Conservation (phyloP, 306 rosid genomes). For the Acacia crassicarpa region DNA sequence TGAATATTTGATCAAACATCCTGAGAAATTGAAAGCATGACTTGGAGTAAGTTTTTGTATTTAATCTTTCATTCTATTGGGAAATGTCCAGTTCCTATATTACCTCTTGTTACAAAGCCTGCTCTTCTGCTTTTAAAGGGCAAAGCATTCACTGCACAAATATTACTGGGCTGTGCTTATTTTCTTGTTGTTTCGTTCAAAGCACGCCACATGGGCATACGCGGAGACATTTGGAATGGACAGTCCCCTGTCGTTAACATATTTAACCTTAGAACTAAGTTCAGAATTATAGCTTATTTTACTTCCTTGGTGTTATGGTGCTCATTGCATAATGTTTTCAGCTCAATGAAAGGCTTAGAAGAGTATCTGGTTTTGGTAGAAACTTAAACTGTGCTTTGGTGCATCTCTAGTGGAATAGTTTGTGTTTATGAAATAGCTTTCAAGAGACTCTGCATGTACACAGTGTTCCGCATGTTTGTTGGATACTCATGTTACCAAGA, state of each 20-base stretch:
- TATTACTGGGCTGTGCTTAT: background rate
- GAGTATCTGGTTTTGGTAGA: background rate
- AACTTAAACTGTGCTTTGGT: background rate
- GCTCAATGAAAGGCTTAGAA: conserved; percentile 14
- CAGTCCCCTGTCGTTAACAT: conserved; percentile 15
- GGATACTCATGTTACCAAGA: conserved; percentile 23
- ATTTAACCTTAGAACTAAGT: background rate
- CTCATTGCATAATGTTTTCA: background rate
- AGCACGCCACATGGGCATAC: background rate
- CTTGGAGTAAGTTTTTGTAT: background rate
- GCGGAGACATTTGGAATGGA: background rate
- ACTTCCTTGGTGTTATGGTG: background rate
- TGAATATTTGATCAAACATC: conserved; percentile 26
- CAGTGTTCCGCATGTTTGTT: background rate
- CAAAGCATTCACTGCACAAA: conserved; percentile 3
- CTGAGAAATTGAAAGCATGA: conserved; percentile 1
- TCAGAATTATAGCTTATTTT: background rate
- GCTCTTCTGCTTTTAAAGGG: conserved; percentile 4
- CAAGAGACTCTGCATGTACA: background rate
- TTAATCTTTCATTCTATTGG: conserved; percentile 9
- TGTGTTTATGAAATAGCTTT: background rate
- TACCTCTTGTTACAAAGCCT: background rate
- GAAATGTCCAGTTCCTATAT: background rate
- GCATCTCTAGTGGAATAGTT: conserved; percentile 18
- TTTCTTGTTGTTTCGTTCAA: background rate